phyloP scores from a whole-genome alignment of 768 basidiomycete genomes.

The Serendipita sp. region DNA sequence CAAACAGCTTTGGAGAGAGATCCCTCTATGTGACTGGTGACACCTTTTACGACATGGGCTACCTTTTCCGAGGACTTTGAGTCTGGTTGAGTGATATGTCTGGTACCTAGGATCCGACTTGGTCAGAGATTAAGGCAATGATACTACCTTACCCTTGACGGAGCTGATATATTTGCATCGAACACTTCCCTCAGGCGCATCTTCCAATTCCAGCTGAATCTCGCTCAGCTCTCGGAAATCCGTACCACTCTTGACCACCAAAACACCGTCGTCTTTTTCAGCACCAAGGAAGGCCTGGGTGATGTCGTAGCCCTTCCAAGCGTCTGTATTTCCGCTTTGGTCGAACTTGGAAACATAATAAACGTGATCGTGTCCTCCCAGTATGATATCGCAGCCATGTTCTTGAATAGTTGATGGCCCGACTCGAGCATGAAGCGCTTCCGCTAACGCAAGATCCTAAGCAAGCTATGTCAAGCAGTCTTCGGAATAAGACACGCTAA shows the following conservation, averaged over 20 bases:
- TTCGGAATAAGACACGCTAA: not conserved
- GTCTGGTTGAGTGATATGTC: slow-evolving; percentile 43
- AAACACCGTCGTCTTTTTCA: slow-evolving; percentile 49
- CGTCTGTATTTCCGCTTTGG: slow-evolving; percentile 14
- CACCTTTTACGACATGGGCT: slow-evolving; percentile 38
- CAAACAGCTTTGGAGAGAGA: slow-evolving; percentile 66
- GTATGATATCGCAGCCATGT: slow-evolving; percentile 70
- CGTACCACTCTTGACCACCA: slow-evolving; percentile 73
- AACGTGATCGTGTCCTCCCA: slow-evolving; percentile 83
- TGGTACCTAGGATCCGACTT: slow-evolving; percentile 36
- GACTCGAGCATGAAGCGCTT: slow-evolving; percentile 36
- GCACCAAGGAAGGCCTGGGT: slow-evolving; percentile 40
- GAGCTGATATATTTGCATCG: slow-evolving; percentile 47
- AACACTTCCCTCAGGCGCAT: slow-evolving; percentile 45
- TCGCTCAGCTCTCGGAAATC: slow-evolving; percentile 83
- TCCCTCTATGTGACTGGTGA: slow-evolving; percentile 53
- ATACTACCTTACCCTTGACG: slow-evolving; percentile 35
- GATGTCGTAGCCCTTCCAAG: slow-evolving; percentile 53
- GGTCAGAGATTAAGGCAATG: slow-evolving; percentile 13
- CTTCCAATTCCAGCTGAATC: slow-evolving; percentile 43
- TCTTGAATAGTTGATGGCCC: slow-evolving; percentile 26
- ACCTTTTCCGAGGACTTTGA: slow-evolving; percentile 42
- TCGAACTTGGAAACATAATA: slow-evolving; percentile 60
- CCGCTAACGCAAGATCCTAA: slow-evolving; percentile 59
- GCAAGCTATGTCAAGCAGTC: not conserved